Percentiles rank a stretch among this genome's conserved stretches.
Conservation (phyloP, 192 early-diverging fungal genomes). For the Backusella mclennaniae region DNA sequence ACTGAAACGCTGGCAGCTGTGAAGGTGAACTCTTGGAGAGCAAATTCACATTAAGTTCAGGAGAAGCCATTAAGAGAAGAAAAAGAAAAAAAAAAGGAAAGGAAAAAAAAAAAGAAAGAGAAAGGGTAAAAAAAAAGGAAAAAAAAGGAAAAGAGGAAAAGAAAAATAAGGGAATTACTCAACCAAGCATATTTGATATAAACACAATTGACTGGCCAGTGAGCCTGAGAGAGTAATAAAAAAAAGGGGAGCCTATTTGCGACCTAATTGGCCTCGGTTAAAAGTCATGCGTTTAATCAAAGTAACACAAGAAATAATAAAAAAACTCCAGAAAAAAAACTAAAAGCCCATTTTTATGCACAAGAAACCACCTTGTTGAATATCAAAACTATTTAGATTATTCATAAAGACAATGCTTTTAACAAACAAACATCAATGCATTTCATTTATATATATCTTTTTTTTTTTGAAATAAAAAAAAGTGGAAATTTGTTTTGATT, state of each 20-base stretch:
- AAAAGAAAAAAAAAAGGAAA: neutral
- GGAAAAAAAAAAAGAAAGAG: neutral
- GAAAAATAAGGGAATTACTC: neutral
- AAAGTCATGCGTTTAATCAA: conserved; percentile 6
- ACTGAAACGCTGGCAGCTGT: conserved; percentile 11
- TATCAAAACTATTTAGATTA: neutral
- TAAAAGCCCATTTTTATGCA: neutral
- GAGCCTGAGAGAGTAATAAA: neutral
- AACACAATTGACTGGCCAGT: neutral
- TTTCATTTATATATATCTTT: no score
- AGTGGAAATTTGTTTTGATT: neutral
- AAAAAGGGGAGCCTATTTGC: conserved; percentile 1
- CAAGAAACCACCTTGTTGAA: neutral
- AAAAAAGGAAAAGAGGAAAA: neutral
- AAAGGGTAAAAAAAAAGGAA: neutral
- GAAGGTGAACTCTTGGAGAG: conserved; percentile 24
- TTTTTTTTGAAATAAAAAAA: no score
- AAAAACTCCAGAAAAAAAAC: neutral
- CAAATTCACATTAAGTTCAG: neutral
- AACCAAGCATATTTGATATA: conserved; percentile 1
- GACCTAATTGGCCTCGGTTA: neutral
- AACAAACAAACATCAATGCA: no score
- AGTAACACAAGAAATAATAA: neutral
- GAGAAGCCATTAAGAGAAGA: neutral
- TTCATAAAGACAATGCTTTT: no score